Conservation (phyloP, 2,329 filamentous ascomycete species). For the Pseudocercospora eumusae region DNA sequence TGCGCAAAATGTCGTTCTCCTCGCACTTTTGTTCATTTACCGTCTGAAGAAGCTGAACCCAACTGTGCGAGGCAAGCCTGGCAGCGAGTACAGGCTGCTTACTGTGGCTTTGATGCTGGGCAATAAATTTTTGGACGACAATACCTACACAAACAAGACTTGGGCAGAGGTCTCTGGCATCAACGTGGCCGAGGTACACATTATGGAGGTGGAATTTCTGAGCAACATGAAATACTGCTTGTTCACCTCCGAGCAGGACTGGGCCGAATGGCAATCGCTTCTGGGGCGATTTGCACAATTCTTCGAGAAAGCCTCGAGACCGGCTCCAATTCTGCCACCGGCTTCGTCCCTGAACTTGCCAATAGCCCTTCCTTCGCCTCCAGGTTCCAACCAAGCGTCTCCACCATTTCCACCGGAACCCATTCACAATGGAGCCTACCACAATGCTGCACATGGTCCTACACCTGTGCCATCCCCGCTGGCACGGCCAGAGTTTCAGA, state of each 20-base stretch:
- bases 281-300: slow-evolving; percentile 80
- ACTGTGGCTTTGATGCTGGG: slow-evolving; percentile 96
- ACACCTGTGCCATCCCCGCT: slow-evolving; percentile 50
- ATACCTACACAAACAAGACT: slow-evolving; percentile 99
- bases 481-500: slow-evolving; percentile 39
- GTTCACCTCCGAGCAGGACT: slow-evolving; percentile 80
- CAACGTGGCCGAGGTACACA: slow-evolving; percentile 89
- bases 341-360: slow-evolving; percentile 53
- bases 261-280: slow-evolving; percentile 83
- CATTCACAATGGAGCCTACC: slow-evolving; percentile 46
- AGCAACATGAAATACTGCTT: slow-evolving; percentile 98
- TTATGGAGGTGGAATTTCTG: slow-evolving; percentile 99
- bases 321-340: slow-evolving; percentile 47
- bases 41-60: slow-evolving; percentile 88
- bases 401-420: slow-evolving; percentile 46
- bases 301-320: slow-evolving; percentile 66
- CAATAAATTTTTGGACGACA: slow-evolving; percentile 98
- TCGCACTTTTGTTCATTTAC: slow-evolving; percentile 91
- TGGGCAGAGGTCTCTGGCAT: slow-evolving; percentile 98
- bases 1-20: slow-evolving; percentile 87
- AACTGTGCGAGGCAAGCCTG: slow-evolving; percentile 82
- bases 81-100: slow-evolving; percentile 88
- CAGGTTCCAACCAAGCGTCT: slow-evolving; percentile 53
- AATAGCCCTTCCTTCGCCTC: slow-evolving; percentile 54
- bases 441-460: slow-evolving; percentile 39